A percentile compares a stretch with the other conserved stretches of the same genome.
Evolutionary conservation across 169 alveolate genomes (phyloP).

Genomic region (Eimeria necatrix): DNA sequence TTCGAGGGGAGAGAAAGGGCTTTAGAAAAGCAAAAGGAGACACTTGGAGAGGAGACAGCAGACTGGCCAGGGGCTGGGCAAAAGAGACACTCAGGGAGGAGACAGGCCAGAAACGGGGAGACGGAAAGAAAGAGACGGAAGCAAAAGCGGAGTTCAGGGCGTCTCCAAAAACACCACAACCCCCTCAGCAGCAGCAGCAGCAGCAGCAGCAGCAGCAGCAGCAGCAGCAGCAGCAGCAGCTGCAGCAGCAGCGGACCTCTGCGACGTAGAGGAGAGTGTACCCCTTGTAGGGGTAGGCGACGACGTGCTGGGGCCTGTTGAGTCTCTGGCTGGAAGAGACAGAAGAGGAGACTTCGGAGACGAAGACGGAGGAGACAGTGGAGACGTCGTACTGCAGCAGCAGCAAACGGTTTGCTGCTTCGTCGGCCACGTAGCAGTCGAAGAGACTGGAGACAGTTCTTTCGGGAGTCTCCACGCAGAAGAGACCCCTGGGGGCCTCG

Average conservation of each 20-base stretch:
- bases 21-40: background rate
- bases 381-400: background rate
- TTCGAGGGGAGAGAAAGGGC: background rate
- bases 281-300: constrained; percentile 53
- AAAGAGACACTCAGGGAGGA: background rate
- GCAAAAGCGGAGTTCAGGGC: background rate
- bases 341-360: constrained; percentile 19
- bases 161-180: background rate
- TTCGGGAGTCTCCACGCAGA: constrained; percentile 12
- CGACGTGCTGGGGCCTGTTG: background rate
- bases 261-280: constrained; percentile 71
- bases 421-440: constrained; percentile 55
- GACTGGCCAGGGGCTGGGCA: background rate
- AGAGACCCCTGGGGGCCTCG: constrained; percentile 1
- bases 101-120: background rate
- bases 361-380: background rate
- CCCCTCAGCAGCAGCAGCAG: no score
- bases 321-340: constrained; percentile 1
- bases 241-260: no score
- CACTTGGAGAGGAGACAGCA: background rate
- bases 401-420: background rate
- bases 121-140: background rate
- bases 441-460: background rate
- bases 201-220: no score
- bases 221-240: no score